These are phyloP conservation scores for Golubevia sp. DNA, from an alignment of 1,284 basidiomycete genomes.

Conservation along the genomic window DNA sequence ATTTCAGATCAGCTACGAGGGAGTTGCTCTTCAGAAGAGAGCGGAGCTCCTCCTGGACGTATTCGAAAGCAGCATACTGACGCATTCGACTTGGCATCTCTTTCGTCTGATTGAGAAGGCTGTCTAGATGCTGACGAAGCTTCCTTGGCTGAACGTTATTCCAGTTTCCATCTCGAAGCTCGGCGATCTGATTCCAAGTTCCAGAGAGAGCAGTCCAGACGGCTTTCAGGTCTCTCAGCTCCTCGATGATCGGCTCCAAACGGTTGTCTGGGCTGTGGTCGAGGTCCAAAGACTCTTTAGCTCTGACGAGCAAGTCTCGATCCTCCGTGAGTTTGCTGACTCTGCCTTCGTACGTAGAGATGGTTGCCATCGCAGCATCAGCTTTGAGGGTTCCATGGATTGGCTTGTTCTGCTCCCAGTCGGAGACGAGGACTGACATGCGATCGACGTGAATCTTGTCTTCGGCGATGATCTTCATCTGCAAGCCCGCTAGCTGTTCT, in stretches of 20 bases:
- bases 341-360: constrained; percentile 90
- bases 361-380: constrained; percentile 91
- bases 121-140: constrained; percentile 89
- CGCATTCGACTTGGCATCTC: constrained; percentile 99
- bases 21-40: constrained; percentile 86
- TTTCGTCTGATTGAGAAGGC: constrained; percentile 83
- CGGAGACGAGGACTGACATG: constrained; percentile 74
- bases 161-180: constrained; percentile 88
- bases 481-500: constrained; percentile 93
- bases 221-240: constrained; percentile 91
- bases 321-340: constrained; percentile 87
- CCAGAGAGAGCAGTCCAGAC: constrained; percentile 99
- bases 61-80: constrained; percentile 98
- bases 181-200: constrained; percentile 90
- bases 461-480: constrained; percentile 98
- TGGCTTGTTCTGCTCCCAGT: constrained; percentile 95
- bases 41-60: constrained; percentile 87
- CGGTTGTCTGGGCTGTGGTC: constrained; percentile 88
- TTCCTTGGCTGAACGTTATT: constrained; percentile 88
- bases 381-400: constrained; percentile 94
- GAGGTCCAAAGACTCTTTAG: constrained; percentile 94
- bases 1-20: constrained; percentile 88
- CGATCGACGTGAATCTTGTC: constrained; percentile 85
- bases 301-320: constrained; percentile 87
- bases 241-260: constrained; percentile 89